Evolutionary conservation across 2,329 filamentous ascomycete genomes (phyloP).

Genomic region (Sporothrix luriei): DNA sequence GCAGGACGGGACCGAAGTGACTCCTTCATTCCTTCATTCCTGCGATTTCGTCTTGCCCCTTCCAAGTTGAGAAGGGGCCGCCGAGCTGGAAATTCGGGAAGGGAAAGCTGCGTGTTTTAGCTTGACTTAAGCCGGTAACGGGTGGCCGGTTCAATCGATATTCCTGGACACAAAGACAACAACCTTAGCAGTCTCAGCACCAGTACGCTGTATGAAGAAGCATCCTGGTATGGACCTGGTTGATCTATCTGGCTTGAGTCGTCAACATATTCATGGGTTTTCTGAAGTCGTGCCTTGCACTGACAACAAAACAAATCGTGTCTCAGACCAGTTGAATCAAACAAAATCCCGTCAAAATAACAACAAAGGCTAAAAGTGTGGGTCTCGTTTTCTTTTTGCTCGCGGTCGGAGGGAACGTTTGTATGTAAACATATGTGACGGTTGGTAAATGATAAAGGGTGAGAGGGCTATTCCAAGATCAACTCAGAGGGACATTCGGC

Average conservation of each 20-base stretch:
- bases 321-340: not conserved
- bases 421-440: not conserved
- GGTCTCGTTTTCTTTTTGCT: not conserved
- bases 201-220: not conserved
- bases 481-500: not conserved
- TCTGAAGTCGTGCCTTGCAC: not conserved
- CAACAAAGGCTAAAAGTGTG: not conserved
- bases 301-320: not conserved
- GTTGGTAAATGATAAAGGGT: not conserved
- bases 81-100: not conserved
- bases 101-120: not conserved
- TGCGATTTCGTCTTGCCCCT: not conserved
- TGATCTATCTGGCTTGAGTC: not conserved
- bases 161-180: not conserved
- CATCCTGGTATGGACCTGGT: not conserved
- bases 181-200: not conserved
- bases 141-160: not conserved
- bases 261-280: not conserved
- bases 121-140: not conserved
- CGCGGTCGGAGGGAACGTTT: not conserved
- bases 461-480: not conserved
- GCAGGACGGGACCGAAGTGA: constrained; percentile 5
- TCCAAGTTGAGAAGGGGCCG: not conserved
- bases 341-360: no score
- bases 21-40: not conserved